Evolutionary conservation across 2,329 filamentous ascomycete genomes (phyloP).

Genomic region (Aspergillus sp.): DNA sequence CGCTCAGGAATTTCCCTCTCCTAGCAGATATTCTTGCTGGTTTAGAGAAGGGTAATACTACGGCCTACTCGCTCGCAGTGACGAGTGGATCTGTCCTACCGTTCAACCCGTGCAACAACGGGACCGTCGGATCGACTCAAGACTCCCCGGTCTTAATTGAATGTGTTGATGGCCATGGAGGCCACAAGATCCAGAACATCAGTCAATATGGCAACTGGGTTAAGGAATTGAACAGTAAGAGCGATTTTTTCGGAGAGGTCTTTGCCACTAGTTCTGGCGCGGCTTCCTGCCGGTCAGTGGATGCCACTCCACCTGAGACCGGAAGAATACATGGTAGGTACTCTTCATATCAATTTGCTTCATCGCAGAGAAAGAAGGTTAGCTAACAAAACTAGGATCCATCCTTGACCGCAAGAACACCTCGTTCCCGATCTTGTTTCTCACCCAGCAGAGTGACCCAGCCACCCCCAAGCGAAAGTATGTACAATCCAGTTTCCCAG

Average conservation of each 20-base stretch:
- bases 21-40: neutral
- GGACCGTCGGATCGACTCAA: neutral
- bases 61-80: neutral
- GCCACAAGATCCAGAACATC: neutral
- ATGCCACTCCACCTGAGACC: neutral
- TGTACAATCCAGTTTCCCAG: no score
- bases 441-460: no score
- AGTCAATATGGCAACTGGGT: neutral
- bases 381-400: no score
- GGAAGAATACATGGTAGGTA: neutral
- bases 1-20: neutral
- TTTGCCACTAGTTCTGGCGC: neutral
- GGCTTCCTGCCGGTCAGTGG: neutral
- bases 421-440: no score
- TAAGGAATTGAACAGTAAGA: neutral
- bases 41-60: neutral
- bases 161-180: neutral
- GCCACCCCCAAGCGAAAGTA: no score
- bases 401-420: no score
- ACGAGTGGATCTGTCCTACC: neutral
- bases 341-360: no score
- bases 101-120: neutral
- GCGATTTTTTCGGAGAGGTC: neutral
- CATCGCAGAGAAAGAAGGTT: no score
- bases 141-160: neutral